Evolutionary conservation across 345 rosid species (phyloP).

Genomic region (Syzygium jambos): DNA sequence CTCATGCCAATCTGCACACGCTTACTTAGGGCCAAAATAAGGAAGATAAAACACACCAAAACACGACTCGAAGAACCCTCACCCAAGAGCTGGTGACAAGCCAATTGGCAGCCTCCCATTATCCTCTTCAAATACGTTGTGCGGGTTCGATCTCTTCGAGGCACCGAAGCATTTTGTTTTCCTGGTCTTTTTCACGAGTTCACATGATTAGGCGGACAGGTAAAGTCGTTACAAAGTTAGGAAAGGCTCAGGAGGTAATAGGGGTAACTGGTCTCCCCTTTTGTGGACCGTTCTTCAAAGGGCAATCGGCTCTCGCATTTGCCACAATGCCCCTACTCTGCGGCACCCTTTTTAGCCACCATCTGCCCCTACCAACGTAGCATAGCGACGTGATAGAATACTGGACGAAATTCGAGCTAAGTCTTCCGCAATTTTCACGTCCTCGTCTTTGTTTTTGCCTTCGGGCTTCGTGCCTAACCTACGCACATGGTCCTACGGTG

Average conservation of each 20-base stretch:
- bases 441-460: background rate
- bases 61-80: background rate
- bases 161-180: too few relatives aligned
- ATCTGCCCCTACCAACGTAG: background rate
- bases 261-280: slow-evolving; percentile 35
- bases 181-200: background rate
- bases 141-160: too few relatives aligned
- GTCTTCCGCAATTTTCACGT: background rate
- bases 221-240: slow-evolving; percentile 51
- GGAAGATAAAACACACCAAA: background rate
- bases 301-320: background rate
- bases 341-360: background rate
- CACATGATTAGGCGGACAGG: slow-evolving; percentile 51
- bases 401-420: background rate
- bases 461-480: background rate
- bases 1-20: background rate
- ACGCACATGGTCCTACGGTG: background rate
- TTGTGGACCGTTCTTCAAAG: slow-evolving; percentile 24
- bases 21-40: background rate
- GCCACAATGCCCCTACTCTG: slow-evolving; percentile 15
- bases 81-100: background rate
- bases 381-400: background rate
- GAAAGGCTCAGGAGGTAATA: slow-evolving; percentile 16
- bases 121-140: too few relatives aligned
- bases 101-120: background rate